Evolutionary conservation across 2,329 filamentous ascomycete genomes (phyloP), one percentile per base, ranked within the genome.

Genomic region (Exophiala spinifera): DNA sequence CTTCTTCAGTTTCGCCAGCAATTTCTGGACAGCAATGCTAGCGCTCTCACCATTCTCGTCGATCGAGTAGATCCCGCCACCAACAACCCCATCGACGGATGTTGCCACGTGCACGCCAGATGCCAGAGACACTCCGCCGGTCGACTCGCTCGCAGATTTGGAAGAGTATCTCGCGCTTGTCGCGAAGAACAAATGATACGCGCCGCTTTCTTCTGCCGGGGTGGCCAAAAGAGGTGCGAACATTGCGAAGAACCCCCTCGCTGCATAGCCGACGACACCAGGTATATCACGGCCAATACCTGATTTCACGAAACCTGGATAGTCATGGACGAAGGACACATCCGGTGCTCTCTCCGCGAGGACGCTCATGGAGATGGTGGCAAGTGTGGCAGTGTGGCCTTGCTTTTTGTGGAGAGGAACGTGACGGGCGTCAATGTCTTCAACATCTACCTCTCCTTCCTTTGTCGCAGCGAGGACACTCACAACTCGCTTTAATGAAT

Each of bases 401-500:
- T n/a, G 74, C 4, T 68, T 66, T 6, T 71, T 73, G 17, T 56
- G 64, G 60, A 71, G 64, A 56, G 64, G 69, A 33, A 48, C 13
- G 6, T 20, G 17, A 3, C 23, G 33, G 19, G 21, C 21, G 10
- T 15, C n/a, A 20, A 78, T 70, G 59, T 82, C 75, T 28, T 75
- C 64, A 0, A 71, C 49, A 56, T 74, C 68, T 14, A 84, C 66
- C 2, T 68, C 57, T 3, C 76, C 75, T 69, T 84, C 82, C 13
- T 74, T 72, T 15, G 77, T 76, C 2, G 72, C 79, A 0, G 74
- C 76, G 1, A 79, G 68, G n/a, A 84, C 75, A 10, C 70, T 77
- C n/a, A 84, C 74, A 6, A 83, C 78, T 8, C 81, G 78, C 0
- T 77, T 74, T 20, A 83, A 71, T 4, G 69, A 57, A 0, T 72